Conservation (phyloP, 176 grass and related monocot genomes). For the Musa schizocarpa region DNA sequence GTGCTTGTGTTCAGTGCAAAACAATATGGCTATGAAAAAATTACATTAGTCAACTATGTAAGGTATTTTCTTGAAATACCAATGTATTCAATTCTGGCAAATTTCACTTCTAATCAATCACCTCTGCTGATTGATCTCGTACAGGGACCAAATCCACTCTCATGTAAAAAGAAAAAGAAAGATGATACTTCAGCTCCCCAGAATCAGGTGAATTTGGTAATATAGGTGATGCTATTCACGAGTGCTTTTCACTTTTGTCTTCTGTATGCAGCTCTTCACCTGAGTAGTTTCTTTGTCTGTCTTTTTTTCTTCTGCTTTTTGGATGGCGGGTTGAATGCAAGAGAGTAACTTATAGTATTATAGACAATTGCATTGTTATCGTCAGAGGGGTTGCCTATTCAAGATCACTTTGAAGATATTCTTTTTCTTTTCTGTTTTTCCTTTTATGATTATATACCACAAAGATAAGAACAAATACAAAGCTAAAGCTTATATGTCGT, state of each 20-base stretch:
- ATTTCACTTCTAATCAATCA: slow-evolving; percentile 6
- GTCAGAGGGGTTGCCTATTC: no score
- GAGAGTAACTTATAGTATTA: no score
- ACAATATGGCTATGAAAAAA: no score
- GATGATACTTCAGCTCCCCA: slow-evolving; percentile 17
- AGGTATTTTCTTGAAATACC: no score
- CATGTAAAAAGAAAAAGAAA: slow-evolving; percentile 80
- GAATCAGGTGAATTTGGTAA: slow-evolving; percentile 37
- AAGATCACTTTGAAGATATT: no score
- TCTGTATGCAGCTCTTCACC: background rate
- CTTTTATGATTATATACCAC: no score
- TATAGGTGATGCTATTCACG: background rate
- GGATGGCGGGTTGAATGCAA: background rate
- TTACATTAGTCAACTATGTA: no score
- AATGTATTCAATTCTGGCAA: background rate
- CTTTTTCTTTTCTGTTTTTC: no score
- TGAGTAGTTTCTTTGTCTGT: background rate
- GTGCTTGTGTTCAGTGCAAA: no score
- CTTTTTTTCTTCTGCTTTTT: background rate
- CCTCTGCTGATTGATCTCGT: slow-evolving; percentile 22
- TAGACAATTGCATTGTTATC: no score
- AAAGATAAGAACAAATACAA: no score
- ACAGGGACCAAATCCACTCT: slow-evolving; percentile 94
- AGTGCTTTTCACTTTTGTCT: background rate
- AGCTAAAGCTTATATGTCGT: no score